phyloP scores from a whole-genome alignment of 164 flowering plant species.

The Stephania cephalantha region DNA sequence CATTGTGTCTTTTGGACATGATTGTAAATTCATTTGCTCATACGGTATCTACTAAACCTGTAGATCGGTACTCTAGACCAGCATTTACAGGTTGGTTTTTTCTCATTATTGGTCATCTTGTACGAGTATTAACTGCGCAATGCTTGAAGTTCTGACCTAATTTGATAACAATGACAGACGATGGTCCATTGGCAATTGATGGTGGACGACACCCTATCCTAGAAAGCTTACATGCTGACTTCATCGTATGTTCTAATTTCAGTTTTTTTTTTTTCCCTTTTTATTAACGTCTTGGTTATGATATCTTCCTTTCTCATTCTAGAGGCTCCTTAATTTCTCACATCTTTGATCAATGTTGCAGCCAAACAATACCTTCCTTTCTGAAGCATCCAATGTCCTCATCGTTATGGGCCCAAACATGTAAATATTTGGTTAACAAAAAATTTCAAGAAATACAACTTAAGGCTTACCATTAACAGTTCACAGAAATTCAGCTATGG shows the following conservation, averaged over 20 bases:
- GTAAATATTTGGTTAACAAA: conserved; percentile 34
- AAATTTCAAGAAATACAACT: too few relatives aligned
- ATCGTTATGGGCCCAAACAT: conserved; percentile 97
- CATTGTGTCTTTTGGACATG: conserved; percentile 93
- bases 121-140: neutral
- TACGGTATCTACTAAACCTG: conserved; percentile 83
- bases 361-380: conserved; percentile 89
- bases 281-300: neutral
- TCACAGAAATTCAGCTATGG: neutral
- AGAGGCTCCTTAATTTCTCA: neutral
- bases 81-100: conserved; percentile 61
- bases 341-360: conserved; percentile 31
- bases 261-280: neutral
- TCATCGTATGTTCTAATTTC: conserved; percentile 43
- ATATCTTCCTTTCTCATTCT: neutral
- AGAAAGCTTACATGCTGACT: conserved; percentile 80
- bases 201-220: conserved; percentile 94
- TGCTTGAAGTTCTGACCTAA: conserved; percentile 6
- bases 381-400: conserved; percentile 92
- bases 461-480: too few relatives aligned
- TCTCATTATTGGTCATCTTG: neutral
- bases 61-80: conserved; percentile 83
- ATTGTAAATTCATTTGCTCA: conserved; percentile 98
- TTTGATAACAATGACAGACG: conserved; percentile 33
- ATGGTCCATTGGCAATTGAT: conserved; percentile 95